Conservation (phyloP, 2,329 filamentous ascomycete species). For the Botryotinia globosa region DNA sequence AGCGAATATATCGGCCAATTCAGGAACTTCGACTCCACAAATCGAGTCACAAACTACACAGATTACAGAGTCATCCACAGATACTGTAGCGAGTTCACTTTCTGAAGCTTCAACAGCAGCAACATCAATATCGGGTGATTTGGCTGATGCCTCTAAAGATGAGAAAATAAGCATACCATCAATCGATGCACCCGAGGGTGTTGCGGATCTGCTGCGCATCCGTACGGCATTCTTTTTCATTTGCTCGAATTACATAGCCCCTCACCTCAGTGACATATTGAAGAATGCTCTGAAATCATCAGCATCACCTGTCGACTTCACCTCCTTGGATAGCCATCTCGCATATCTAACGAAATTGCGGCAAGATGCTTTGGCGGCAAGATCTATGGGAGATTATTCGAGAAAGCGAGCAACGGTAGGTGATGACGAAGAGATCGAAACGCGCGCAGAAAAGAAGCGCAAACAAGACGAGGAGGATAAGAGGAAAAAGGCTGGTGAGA, state of each 20-base stretch:
- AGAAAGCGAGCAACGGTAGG: conserved; percentile 67
- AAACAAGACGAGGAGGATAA: conserved; percentile 88
- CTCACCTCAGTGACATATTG: conserved; percentile 40
- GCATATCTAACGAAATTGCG: conserved; percentile 63
- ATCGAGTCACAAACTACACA: conserved; percentile 38
- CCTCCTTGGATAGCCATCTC: conserved; percentile 68
- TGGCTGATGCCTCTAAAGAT: conserved; percentile 21
- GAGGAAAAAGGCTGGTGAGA: conserved; percentile 73
- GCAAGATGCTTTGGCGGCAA: conserved; percentile 66
- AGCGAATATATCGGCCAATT: conserved; percentile 24
- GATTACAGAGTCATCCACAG: conserved; percentile 35
- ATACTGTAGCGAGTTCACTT: conserved; percentile 41
- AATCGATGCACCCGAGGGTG: conserved; percentile 38
- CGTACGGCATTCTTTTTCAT: conserved; percentile 50
- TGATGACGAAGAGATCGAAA: conserved; percentile 57
- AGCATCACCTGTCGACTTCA: conserved; percentile 57
- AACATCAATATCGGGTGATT: conserved; percentile 39
- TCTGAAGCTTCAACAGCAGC: conserved; percentile 41
- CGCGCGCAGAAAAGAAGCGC: conserved; percentile 73
- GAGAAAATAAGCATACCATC: conserved; percentile 29
- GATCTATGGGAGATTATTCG: conserved; percentile 67
- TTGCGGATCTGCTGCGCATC: conserved; percentile 46
- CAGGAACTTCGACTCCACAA: conserved; percentile 36
- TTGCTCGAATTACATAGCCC: conserved; percentile 47
- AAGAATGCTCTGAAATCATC: conserved; percentile 41